phyloP scores from a whole-genome alignment of 2,329 filamentous ascomycete genomes.

The Byssothecium circinans region DNA sequence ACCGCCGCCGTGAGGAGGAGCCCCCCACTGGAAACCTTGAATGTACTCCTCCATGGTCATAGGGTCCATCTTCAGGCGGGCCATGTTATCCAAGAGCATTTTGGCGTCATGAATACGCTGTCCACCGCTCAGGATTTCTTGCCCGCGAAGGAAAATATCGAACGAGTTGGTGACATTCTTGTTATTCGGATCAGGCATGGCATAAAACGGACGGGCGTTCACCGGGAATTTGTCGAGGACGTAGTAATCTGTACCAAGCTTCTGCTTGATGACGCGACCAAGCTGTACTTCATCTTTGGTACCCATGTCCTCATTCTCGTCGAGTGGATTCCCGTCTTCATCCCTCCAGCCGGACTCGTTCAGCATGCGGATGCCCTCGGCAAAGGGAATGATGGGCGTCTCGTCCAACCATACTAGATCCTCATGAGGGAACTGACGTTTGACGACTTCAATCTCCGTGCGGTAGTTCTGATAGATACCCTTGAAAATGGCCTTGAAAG shows the following conservation, averaged over 20 bases:
- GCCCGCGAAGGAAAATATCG: constrained; percentile 90
- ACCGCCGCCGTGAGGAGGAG: constrained; percentile 85
- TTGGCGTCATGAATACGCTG: constrained; percentile 86
- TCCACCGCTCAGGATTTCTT: constrained; percentile 89
- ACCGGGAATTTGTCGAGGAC: constrained; percentile 91
- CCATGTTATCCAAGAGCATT: constrained; percentile 77
- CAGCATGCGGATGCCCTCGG: constrained; percentile 77
- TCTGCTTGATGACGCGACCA: constrained; percentile 80
- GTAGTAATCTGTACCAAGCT: constrained; percentile 88
- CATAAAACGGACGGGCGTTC: constrained; percentile 85
- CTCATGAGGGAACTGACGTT: constrained; percentile 81
- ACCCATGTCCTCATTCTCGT: constrained; percentile 76
- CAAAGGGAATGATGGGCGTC: constrained; percentile 79
- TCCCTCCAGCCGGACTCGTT: constrained; percentile 75
- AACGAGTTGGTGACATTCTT: constrained; percentile 83
- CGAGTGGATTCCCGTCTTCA: constrained; percentile 72
- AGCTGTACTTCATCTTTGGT: constrained; percentile 86
- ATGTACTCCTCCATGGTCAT: constrained; percentile 90
- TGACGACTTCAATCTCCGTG: constrained; percentile 75
- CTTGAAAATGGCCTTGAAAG: constrained; percentile 78
- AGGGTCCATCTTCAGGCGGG: constrained; percentile 72
- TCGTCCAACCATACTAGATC: constrained; percentile 85
- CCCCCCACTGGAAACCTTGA: constrained; percentile 82
- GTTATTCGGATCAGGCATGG: constrained; percentile 78
- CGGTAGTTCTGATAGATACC: constrained; percentile 69